phyloP scores from a whole-genome alignment of 768 basidiomycete species.

The Strobilomyces confusus region DNA sequence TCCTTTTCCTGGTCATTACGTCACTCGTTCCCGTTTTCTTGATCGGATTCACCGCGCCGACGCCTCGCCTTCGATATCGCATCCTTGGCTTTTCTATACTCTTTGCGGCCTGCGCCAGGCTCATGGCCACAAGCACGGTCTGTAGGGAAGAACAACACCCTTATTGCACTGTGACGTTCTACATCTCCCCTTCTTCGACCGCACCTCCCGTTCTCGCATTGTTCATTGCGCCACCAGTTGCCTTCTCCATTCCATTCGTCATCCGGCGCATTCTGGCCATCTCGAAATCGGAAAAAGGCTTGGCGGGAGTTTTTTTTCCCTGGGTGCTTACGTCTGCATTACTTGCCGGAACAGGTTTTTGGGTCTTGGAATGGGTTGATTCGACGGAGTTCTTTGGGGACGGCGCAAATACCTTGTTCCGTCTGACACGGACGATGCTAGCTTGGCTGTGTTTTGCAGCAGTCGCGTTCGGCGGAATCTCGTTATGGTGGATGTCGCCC shows the following conservation, averaged over 20 bases:
- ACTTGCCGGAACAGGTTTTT: constrained; percentile 57
- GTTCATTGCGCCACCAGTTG: constrained; percentile 50
- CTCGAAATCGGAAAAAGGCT: constrained; percentile 70
- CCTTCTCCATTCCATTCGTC: constrained; percentile 52
- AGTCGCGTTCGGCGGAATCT: constrained; percentile 49
- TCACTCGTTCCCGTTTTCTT: constrained; percentile 60
- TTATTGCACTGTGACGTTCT: constrained; percentile 88
- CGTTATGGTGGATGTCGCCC: constrained; percentile 70
- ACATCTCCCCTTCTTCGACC: constrained; percentile 64
- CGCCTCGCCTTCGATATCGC: constrained; percentile 62
- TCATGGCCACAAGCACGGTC: constrained; percentile 80
- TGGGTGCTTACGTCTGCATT: constrained; percentile 56
- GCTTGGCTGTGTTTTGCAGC: constrained; percentile 55
- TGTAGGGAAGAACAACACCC: constrained; percentile 95
- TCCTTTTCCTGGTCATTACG: constrained; percentile 68
- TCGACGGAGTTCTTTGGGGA: constrained; percentile 44
- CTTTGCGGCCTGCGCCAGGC: constrained; percentile 63
- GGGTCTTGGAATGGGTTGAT: constrained; percentile 82
- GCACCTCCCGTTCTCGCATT: constrained; percentile 61
- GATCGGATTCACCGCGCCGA: constrained; percentile 65
- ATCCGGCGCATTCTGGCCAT: constrained; percentile 56
- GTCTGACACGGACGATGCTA: constrained; percentile 53
- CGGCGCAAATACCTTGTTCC: constrained; percentile 42
- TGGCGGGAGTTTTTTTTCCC: constrained; percentile 62
- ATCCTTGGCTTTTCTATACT: constrained; percentile 70